Base-by-base conservation (phyloP, 768 basidiomycete genomes). In the Kwoniella dejecticola region DNA sequence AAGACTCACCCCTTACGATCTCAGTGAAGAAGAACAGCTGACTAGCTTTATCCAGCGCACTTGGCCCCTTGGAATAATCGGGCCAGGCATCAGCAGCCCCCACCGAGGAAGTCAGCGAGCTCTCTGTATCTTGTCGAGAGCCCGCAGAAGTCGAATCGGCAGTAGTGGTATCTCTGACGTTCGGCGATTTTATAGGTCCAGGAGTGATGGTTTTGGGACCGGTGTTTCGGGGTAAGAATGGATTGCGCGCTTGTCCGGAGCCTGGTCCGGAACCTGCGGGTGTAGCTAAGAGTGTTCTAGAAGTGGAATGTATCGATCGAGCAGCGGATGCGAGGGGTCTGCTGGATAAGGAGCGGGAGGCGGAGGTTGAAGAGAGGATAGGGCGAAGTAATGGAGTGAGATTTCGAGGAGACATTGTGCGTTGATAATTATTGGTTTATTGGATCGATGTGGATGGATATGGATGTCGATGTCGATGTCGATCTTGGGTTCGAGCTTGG, bases 21-120 rank as follows among this genome's bases (percentile, higher is more conserved):
- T 99, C 96, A 60, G 95, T 97, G 79, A 99, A 92, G 85, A 99
- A 98, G 85, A 98, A 98, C 49, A 96, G 77, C 78, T 93, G 89
- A 42, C 90, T 88, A 48, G 94, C 94, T 80, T 98, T 98, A 83
- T 97, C 92, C 49, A 99, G 83, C 45, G 96, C 93, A 78, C 88
- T 88, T 13, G 89, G 90, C 0, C 92, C 93, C 57, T 79, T 77
- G 13, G 70, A 72, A 64, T 80, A 80, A 67, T 80, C 79, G 11
- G 63, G 65, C 41, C 66, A 73, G 29, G 53, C 56, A n/a, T 63
- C 64, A 23, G n/a, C n/a, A n/a, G 63, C 67, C 7, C 54, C 64
- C 15, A 56, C 60, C 24, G 60, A 26, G 24, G 58, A 64, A 36
- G 66, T 59, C 8, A 24, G 29, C 10, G 47, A 57, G 2, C 50